phyloP scores from a whole-genome alignment of 352 stramenopile species.

The Lagenidium giganteum region DNA sequence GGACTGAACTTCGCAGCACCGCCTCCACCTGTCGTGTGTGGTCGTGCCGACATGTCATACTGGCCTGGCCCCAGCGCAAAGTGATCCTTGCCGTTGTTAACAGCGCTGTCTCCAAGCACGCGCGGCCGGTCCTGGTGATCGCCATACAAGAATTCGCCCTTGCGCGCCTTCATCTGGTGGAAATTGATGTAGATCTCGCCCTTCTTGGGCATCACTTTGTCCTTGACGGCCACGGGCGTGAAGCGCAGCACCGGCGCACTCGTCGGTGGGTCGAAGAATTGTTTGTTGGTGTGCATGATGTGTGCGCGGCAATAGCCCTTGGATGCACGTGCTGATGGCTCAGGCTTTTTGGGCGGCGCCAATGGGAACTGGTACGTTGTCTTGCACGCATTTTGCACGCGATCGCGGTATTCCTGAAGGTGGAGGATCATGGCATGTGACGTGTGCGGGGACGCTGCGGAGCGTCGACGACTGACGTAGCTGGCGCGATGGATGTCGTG shows the following conservation, averaged over 20 bases:
- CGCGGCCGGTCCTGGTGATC: constrained; percentile 8
- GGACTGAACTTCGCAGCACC: constrained; percentile 51
- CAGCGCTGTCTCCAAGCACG: constrained; percentile 7
- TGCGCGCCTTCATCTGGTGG: constrained; percentile 30
- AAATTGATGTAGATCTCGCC: constrained; percentile 39
- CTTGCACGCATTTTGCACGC: constrained; percentile 31
- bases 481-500: too few species aligned
- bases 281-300: constrained; percentile 32
- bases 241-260: constrained; percentile 6
- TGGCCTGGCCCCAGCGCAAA: constrained; percentile 52
- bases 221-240: constrained; percentile 17
- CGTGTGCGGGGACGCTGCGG: constrained; percentile 20
- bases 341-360: constrained; percentile 2
- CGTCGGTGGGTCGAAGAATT: constrained; percentile 21
- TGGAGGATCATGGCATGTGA: constrained; percentile 62
- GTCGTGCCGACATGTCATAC: constrained; percentile 34
- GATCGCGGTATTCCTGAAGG: constrained; percentile 46
- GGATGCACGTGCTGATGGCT: not conserved
- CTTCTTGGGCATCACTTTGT: constrained; percentile 16
- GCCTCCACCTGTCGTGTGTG: constrained; percentile 10
- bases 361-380: constrained; percentile 49
- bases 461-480: not conserved
- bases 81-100: constrained; percentile 29
- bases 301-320: constrained; percentile 31
- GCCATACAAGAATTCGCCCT: constrained; percentile 29